Evolutionary conservation across 1,284 basidiomycete species (phyloP).

Genomic region (Tylopilus sp.): DNA sequence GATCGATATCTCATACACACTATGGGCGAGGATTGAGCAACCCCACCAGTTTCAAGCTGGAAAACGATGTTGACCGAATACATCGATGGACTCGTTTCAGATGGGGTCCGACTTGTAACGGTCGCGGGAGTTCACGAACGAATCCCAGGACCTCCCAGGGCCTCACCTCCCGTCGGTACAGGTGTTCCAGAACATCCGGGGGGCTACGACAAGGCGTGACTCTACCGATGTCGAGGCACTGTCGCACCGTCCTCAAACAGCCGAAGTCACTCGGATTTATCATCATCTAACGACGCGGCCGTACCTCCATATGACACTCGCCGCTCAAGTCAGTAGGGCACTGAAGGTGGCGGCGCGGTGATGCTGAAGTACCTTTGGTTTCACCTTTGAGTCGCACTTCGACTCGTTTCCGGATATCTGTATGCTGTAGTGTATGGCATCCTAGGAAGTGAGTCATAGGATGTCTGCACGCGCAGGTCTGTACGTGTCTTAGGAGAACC

Average conservation of each 20-base stretch:
- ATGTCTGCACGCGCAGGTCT: too few species aligned
- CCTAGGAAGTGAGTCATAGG: too few species aligned
- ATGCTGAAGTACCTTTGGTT: too few species aligned
- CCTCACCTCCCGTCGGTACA: too few species aligned
- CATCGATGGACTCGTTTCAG: conserved; percentile 6
- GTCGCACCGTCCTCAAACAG: conserved; percentile 5
- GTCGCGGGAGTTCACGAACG: too few species aligned
- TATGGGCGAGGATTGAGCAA: background rate
- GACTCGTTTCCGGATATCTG: too few species aligned
- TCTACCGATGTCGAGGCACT: background rate
- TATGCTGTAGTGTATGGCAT: too few species aligned
- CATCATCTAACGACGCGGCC: background rate
- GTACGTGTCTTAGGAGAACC: too few species aligned
- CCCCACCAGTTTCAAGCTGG: background rate
- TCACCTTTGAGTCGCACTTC: background rate
- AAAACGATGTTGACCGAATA: background rate
- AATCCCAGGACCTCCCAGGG: too few species aligned
- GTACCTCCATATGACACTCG: conserved; percentile 1
- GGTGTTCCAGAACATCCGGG: background rate
- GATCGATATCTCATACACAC: background rate
- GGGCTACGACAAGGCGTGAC: background rate
- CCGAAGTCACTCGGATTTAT: background rate
- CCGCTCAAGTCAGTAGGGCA: background rate
- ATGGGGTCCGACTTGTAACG: too few species aligned
- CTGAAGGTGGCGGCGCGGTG: background rate